Evolutionary conservation across 1,139 yeast species (phyloP).

Genomic region (Wickerhamomyces sp.): DNA sequence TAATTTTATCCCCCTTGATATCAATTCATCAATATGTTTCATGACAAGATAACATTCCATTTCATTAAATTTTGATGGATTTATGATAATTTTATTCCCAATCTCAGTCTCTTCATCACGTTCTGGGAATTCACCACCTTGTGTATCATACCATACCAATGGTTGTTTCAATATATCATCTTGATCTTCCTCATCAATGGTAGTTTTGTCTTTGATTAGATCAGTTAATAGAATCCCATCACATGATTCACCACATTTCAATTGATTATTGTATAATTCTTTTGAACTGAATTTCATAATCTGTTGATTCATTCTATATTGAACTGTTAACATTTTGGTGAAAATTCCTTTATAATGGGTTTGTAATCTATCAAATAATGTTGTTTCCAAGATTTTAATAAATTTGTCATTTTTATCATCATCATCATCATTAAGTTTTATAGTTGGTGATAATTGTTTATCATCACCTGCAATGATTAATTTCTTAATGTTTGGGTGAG

Average conservation of each 20-base stretch:
- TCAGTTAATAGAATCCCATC: slow-evolving; percentile 49
- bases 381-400: slow-evolving; percentile 41
- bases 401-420: slow-evolving; percentile 20
- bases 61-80: slow-evolving; percentile 62
- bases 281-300: slow-evolving; percentile 80
- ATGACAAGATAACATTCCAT: slow-evolving; percentile 62
- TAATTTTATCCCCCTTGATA: slow-evolving; percentile 42
- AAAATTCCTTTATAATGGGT: slow-evolving; percentile 45
- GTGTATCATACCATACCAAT: slow-evolving; percentile 84
- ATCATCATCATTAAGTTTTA: slow-evolving; percentile 14
- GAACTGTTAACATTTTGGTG: slow-evolving; percentile 58
- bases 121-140: slow-evolving; percentile 81
- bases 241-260: slow-evolving; percentile 62
- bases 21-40: slow-evolving; percentile 48
- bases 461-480: slow-evolving; percentile 83
- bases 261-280: slow-evolving; percentile 55
- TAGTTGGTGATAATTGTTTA: slow-evolving; percentile 78
- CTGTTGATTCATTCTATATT: slow-evolving; percentile 77
- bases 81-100: slow-evolving; percentile 10
- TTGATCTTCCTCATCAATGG: slow-evolving; percentile 29
- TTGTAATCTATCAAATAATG: slow-evolving; percentile 78
- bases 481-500: slow-evolving; percentile 50
- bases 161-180: slow-evolving; percentile 37
- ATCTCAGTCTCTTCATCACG: slow-evolving; percentile 25
- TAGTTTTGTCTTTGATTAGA: slow-evolving; percentile 39